A percentile compares a stretch with the other conserved stretches of the same genome.
phyloP scores from a whole-genome alignment of 148 eudicot genomes.

The Cornus florida region DNA sequence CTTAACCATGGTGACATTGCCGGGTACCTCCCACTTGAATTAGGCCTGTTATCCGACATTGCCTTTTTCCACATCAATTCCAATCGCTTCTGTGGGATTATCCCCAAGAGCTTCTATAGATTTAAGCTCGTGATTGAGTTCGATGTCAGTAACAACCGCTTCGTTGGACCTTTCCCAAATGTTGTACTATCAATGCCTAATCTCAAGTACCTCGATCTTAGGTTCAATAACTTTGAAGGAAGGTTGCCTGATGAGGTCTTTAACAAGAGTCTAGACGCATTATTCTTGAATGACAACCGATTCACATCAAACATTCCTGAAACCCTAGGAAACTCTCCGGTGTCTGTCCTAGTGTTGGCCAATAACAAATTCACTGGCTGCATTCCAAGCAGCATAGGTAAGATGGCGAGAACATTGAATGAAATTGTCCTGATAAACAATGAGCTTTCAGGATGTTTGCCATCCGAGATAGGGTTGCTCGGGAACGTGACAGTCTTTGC shows the following conservation, averaged over 20 bases:
- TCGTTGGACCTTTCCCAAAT: conserved; percentile 66
- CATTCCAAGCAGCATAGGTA: conserved; percentile 61
- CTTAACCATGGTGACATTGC: conserved; percentile 70
- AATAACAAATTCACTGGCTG: conserved; percentile 66
- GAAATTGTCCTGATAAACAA: conserved; percentile 45
- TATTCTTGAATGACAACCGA: conserved; percentile 66
- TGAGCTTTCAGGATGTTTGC: conserved; percentile 53
- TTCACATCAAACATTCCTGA: conserved; percentile 59
- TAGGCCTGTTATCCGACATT: conserved; percentile 63
- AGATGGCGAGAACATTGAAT: conserved; percentile 38
- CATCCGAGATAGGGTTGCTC: conserved; percentile 40
- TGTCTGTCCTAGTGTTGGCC: conserved; percentile 62
- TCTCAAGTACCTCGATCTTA: conserved; percentile 54
- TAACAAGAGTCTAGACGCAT: conserved; percentile 51
- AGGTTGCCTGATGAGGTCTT: conserved; percentile 58
- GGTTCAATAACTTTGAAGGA: conserved; percentile 80
- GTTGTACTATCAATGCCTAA: conserved; percentile 43
- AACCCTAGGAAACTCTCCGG: conserved; percentile 59
- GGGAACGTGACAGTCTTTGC: conserved; percentile 37
- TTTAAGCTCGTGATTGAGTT: conserved; percentile 47
- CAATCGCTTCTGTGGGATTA: conserved; percentile 70
- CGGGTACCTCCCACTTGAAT: conserved; percentile 57
- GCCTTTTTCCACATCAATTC: conserved; percentile 64
- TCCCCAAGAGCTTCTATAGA: conserved; percentile 50
- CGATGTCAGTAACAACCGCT: conserved; percentile 80